These are phyloP conservation scores for Tulasnella sp. DNA, from an alignment of 768 basidiomycete genomes.

Conservation along the genomic window DNA sequence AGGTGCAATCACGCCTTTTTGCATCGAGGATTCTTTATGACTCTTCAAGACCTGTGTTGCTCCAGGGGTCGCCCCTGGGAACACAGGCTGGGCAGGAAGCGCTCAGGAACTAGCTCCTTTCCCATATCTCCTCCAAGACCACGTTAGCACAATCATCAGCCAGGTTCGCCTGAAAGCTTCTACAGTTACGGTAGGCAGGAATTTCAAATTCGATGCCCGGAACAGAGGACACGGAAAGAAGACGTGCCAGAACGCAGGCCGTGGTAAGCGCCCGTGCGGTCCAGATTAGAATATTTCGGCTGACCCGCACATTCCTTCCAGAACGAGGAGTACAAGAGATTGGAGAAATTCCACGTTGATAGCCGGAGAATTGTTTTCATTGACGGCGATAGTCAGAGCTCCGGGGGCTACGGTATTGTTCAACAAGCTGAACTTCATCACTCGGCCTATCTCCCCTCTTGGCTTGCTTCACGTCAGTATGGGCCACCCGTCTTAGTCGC, in stretches of 20 bases:
- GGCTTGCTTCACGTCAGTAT: neutral
- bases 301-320: neutral
- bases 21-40: no score
- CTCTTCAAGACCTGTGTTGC: no score
- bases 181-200: no score
- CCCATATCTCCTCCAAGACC: no score
- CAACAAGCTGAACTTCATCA: neutral
- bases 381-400: neutral
- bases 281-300: neutral
- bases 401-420: neutral
- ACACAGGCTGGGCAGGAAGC: no score
- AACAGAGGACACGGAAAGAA: neutral
- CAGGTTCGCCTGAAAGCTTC: no score
- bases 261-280: neutral
- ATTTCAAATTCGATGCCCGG: neutral
- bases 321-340: neutral
- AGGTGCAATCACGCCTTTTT: no score
- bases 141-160: no score
- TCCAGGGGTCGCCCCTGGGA: no score
- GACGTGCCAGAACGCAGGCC: neutral
- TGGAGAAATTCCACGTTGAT: neutral
- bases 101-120: no score
- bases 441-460: neutral
- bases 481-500: neutral
- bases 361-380: neutral